These are phyloP conservation scores for Paspalum vaginatum DNA, from an alignment of 176 grass and related monocot genomes.

Conservation along the genomic window DNA sequence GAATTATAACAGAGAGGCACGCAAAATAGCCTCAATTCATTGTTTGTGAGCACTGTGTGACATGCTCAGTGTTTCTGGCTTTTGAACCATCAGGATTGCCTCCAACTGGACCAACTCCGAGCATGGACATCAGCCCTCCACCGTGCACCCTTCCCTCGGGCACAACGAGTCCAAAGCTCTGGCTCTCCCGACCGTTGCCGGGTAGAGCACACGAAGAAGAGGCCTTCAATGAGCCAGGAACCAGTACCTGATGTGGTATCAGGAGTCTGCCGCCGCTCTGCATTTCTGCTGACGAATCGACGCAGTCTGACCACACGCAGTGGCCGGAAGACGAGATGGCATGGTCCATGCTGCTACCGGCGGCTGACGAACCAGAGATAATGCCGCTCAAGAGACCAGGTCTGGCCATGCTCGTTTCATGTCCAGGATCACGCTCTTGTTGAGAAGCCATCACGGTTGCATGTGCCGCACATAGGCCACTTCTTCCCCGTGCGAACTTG, in stretches of 20 bases:
- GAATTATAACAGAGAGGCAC: conserved; percentile 16
- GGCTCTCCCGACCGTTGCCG: conserved; percentile 22
- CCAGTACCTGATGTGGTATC: conserved; percentile 69
- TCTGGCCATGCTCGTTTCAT: conserved; percentile 35
- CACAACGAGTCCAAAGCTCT: conserved; percentile 52
- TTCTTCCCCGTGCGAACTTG: conserved; percentile 80
- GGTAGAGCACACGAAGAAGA: conserved; percentile 44
- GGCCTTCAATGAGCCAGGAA: conserved; percentile 75
- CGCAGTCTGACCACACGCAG: conserved; percentile 49
- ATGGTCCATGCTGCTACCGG: conserved; percentile 55
- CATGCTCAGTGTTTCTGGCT: conserved; percentile 22
- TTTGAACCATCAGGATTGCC: conserved; percentile 37
- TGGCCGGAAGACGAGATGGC: conserved; percentile 57
- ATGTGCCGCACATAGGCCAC: conserved; percentile 70
- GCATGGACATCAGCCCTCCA: conserved; percentile 81
- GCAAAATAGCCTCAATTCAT: conserved; percentile 14
- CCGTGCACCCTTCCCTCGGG: conserved; percentile 91
- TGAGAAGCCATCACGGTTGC: conserved; percentile 51
- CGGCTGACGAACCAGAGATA: conserved; percentile 49
- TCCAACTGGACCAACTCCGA: conserved; percentile 55
- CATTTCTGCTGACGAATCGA: conserved; percentile 49
- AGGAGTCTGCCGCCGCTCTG: conserved; percentile 48
- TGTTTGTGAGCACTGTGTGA: background rate
- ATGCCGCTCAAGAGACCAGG: conserved; percentile 50
- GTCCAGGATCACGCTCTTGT: conserved; percentile 32